phyloP scores from a whole-genome alignment of 192 early-diverging fungal species.

The Backusella macrospora region DNA sequence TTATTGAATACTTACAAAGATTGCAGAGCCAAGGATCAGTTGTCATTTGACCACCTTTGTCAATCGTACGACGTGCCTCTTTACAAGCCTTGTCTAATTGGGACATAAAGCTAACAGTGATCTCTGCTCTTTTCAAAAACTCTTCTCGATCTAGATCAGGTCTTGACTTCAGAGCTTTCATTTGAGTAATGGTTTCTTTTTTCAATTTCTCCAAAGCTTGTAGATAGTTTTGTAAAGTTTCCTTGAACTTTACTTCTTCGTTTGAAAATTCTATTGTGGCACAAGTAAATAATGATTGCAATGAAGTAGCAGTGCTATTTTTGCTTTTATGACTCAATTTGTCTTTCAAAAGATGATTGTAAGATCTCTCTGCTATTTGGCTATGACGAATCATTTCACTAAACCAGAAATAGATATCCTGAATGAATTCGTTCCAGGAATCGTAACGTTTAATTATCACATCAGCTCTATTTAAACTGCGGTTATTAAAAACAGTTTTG shows the following conservation, averaged over 20 bases:
- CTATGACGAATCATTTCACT: conserved; percentile 38
- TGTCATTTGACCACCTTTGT: conserved; percentile 26
- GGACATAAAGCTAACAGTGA: conserved; percentile 41
- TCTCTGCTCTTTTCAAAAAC: conserved; percentile 48
- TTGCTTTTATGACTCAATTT: conserved; percentile 1
- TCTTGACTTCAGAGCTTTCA: conserved; percentile 40
- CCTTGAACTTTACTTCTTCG: conserved; percentile 3
- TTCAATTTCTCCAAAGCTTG: conserved; percentile 39
- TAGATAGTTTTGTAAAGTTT: conserved; percentile 31
- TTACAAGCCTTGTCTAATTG: conserved; percentile 39
- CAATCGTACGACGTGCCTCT: conserved; percentile 18
- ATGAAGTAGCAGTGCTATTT: background rate
- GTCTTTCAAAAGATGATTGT: conserved; percentile 20
- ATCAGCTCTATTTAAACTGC: conserved; percentile 41
- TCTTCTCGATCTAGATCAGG: conserved; percentile 37
- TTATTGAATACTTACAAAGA: conserved; percentile 25
- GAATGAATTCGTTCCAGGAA: conserved; percentile 42
- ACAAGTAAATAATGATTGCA: background rate
- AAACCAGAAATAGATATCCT: conserved; percentile 43
- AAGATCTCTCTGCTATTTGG: conserved; percentile 25
- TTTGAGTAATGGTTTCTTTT: conserved; percentile 47
- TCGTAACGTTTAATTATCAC: conserved; percentile 44
- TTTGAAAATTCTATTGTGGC: background rate
- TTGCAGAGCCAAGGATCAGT: conserved; percentile 41
- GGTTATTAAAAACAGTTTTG: background rate